These are phyloP conservation scores for Heracleum sosnowskyi DNA, from an alignment of 129 eudicot species.

Conservation along the genomic window DNA sequence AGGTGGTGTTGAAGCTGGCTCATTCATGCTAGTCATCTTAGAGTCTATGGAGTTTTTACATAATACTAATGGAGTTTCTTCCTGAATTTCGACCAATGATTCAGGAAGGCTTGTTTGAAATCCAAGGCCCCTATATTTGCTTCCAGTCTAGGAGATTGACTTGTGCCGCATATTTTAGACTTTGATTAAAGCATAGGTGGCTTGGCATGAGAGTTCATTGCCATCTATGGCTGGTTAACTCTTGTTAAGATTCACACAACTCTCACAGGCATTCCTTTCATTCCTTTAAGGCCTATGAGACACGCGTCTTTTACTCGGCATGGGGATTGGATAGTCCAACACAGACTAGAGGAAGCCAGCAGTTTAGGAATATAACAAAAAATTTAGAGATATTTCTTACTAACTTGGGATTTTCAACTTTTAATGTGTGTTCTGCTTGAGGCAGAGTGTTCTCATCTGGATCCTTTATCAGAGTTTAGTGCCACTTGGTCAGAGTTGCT, in stretches of 20 bases:
- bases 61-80: not conserved
- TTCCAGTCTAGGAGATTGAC: not conserved
- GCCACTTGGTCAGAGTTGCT: too few relatives aligned
- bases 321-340: constrained; percentile 41
- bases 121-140: not conserved
- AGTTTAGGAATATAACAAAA: constrained; percentile 50
- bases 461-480: too few relatives aligned
- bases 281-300: constrained; percentile 27
- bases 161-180: not conserved
- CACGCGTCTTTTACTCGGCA: constrained; percentile 28
- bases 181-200: not conserved
- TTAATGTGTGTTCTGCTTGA: not conserved
- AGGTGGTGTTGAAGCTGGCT: not conserved
- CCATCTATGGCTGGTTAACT: not conserved
- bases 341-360: constrained; percentile 75
- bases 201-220: not conserved
- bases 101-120: not conserved
- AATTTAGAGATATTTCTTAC: not conserved
- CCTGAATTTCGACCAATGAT: not conserved
- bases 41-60: not conserved
- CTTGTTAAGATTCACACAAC: not conserved
- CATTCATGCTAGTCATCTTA: not conserved
- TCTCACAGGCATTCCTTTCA: constrained; percentile 43
- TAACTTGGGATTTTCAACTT: not conserved
- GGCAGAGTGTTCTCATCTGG: constrained; percentile 53